Evolutionary conservation across 176 grass and related monocot genomes (phyloP).

Genomic region (Ensete ventricosum): DNA sequence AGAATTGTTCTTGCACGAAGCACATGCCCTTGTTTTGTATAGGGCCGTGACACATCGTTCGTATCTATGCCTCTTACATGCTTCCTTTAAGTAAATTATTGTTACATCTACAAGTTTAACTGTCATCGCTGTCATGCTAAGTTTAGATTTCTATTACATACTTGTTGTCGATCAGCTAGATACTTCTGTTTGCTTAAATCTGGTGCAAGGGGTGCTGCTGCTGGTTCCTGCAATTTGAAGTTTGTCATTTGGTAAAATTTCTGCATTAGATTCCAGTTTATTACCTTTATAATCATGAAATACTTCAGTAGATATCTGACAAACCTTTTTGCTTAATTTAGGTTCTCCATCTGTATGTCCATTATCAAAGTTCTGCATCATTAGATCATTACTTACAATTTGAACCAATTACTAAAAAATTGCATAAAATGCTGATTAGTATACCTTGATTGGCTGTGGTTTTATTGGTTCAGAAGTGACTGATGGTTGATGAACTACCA

Average conservation of each 20-base stretch:
- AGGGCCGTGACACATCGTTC: too few relatives aligned
- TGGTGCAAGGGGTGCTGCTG: constrained; percentile 30
- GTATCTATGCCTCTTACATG: background rate
- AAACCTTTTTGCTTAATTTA: constrained; percentile 13
- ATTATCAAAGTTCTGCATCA: constrained; percentile 24
- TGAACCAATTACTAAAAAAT: constrained; percentile 5
- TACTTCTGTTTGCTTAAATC: constrained; percentile 85
- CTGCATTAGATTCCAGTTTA: constrained; percentile 20
- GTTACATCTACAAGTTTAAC: too few relatives aligned
- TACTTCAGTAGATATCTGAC: constrained; percentile 30
- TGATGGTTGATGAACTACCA: constrained; percentile 18
- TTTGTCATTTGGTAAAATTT: constrained; percentile 17
- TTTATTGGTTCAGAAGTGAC: constrained; percentile 36
- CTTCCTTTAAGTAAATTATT: background rate
- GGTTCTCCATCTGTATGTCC: constrained; percentile 6
- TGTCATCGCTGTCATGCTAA: background rate
- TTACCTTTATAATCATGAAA: constrained; percentile 15
- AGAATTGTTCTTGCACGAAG: too few relatives aligned
- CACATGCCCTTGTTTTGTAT: too few relatives aligned
- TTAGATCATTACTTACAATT: background rate
- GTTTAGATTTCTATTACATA: constrained; percentile 22
- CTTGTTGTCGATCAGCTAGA: constrained; percentile 64
- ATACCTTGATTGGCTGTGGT: constrained; percentile 38
- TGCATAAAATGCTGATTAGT: constrained; percentile 15
- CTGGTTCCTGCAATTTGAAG: constrained; percentile 44